Evolutionary conservation across 345 rosid genomes (phyloP).

Genomic region (Clausena lansium): DNA sequence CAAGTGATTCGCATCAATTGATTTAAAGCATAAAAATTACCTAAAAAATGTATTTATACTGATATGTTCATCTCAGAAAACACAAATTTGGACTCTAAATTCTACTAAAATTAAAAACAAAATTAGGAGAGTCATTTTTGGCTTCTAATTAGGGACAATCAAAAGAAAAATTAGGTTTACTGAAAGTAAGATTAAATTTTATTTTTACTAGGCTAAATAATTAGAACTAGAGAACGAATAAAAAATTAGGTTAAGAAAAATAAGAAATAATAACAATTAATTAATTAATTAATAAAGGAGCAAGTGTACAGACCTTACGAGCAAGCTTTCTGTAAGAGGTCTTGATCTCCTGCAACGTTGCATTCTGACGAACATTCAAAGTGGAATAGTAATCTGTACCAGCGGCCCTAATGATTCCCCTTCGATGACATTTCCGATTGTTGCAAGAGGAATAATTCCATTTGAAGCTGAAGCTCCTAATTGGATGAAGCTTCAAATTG

Average conservation of each 20-base stretch:
- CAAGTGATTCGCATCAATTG: not conserved
- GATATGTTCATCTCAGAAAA: not conserved
- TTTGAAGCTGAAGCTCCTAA: not conserved
- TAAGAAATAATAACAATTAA: not conserved
- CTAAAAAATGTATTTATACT: not conserved
- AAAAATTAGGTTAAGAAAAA: no score
- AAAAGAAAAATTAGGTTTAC: no score
- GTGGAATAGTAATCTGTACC: slow-evolving; percentile 63
- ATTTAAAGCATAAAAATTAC: no score
- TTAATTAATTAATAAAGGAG: not conserved
- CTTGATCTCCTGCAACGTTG: slow-evolving; percentile 76
- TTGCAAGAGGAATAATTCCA: not conserved
- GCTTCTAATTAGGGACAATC: not conserved
- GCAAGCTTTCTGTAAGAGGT: slow-evolving; percentile 79
- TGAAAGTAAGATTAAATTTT: not conserved
- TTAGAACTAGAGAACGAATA: not conserved
- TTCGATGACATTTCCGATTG: slow-evolving; percentile 22
- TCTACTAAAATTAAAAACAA: no score
- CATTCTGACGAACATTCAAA: slow-evolving; percentile 57
- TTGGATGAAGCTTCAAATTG: not conserved
- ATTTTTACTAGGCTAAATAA: not conserved
- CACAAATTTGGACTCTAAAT: not conserved
- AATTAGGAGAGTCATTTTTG: no score
- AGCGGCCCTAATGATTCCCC: slow-evolving; percentile 34
- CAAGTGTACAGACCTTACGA: slow-evolving; percentile 58